Percentiles rank a stretch among this genome's conserved stretches.
phyloP scores from a whole-genome alignment of 306 rosid genomes.

The Malus fusca region DNA sequence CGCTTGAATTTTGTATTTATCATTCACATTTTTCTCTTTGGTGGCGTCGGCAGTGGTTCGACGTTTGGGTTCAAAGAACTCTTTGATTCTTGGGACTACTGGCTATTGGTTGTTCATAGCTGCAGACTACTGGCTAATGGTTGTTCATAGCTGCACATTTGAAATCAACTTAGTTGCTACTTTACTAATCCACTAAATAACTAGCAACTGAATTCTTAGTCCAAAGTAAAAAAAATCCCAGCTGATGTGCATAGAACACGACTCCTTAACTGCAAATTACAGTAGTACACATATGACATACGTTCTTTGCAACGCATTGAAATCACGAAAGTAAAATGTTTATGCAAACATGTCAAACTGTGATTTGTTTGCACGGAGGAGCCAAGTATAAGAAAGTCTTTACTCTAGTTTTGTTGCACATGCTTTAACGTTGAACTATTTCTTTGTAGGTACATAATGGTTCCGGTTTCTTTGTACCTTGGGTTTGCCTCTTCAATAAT shows the following conservation, averaged over 20 bases:
- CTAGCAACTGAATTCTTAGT: background rate
- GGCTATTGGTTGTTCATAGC: conserved; percentile 84
- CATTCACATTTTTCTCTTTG: conserved; percentile 71
- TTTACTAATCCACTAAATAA: background rate
- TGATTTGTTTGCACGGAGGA: too few species aligned
- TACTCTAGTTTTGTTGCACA: background rate
- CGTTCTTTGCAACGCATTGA: too few species aligned
- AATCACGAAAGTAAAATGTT: background rate
- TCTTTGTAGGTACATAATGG: conserved; percentile 71
- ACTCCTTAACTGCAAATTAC: background rate
- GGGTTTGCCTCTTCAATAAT: conserved; percentile 93
- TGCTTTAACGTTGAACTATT: conserved; percentile 4
- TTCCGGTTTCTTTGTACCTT: conserved; percentile 82
- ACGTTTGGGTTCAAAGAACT: conserved; percentile 64
- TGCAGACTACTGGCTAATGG: conserved; percentile 78
- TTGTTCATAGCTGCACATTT: conserved; percentile 73
- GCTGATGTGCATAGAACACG: background rate
- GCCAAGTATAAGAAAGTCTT: background rate
- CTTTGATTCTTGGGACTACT: conserved; percentile 72
- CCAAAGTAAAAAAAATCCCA: background rate
- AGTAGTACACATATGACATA: background rate
- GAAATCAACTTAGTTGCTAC: conserved; percentile 59
- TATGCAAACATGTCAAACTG: background rate
- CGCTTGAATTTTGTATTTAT: conserved; percentile 69
- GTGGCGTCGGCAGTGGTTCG: conserved; percentile 76